Evolutionary conservation across 768 basidiomycete genomes (phyloP).

Genomic region (Tulasnella sp.): DNA sequence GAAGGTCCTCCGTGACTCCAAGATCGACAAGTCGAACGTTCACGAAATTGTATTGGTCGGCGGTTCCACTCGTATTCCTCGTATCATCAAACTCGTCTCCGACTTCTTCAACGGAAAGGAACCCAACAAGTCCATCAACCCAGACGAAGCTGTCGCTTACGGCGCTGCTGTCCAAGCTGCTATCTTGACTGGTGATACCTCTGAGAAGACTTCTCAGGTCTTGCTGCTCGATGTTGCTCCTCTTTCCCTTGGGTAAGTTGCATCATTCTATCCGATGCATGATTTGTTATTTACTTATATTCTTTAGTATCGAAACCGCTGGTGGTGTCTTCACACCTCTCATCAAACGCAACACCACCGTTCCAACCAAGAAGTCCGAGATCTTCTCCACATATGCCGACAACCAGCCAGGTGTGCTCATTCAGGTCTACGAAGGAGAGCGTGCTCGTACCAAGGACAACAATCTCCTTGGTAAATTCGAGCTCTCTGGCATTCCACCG

Average conservation of each 20-base stretch:
- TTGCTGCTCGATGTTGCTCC: conserved; percentile 44
- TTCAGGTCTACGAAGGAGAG: conserved; percentile 38
- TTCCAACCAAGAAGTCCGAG: conserved; percentile 41
- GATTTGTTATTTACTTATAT: conserved; percentile 18
- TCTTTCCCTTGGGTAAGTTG: conserved; percentile 32
- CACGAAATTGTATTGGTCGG: conserved; percentile 40
- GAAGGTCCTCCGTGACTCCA: conserved; percentile 41
- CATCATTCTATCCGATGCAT: conserved; percentile 23
- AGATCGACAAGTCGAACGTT: conserved; percentile 38
- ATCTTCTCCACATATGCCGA: conserved; percentile 40
- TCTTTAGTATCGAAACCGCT: conserved; percentile 41
- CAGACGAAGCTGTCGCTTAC: conserved; percentile 62
- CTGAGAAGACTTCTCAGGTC: conserved; percentile 37
- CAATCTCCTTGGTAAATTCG: conserved; percentile 38
- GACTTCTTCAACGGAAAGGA: conserved; percentile 57
- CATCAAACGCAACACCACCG: conserved; percentile 48
- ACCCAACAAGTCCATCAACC: conserved; percentile 53
- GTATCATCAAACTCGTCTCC: conserved; percentile 48
- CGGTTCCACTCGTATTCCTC: conserved; percentile 38
- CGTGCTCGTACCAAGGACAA: conserved; percentile 37
- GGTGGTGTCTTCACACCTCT: conserved; percentile 50
- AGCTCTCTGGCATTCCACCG: conserved; percentile 34
- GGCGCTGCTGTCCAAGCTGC: conserved; percentile 60
- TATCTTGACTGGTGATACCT: conserved; percentile 46
- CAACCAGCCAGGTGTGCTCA: conserved; percentile 40